Percentiles rank a stretch among this genome's conserved stretches.
Evolutionary conservation across 2,329 filamentous ascomycete genomes (phyloP).

Genomic region (Calonectria montana): DNA sequence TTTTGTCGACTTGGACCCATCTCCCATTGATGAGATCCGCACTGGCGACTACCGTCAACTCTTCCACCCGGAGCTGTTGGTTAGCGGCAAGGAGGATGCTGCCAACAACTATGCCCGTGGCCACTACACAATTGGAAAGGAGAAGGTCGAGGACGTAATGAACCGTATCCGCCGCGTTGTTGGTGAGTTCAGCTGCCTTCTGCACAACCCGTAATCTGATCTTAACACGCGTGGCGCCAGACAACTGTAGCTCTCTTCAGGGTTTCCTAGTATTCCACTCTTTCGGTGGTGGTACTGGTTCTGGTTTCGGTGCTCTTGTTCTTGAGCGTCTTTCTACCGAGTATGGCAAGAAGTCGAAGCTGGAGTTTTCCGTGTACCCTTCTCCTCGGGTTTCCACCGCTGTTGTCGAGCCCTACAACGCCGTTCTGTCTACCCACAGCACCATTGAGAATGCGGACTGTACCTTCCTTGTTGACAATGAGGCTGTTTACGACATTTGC

Average conservation of each 20-base stretch:
- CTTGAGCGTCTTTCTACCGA: conserved; percentile 79
- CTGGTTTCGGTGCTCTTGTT: conserved; percentile 77
- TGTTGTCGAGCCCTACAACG: conserved; percentile 80
- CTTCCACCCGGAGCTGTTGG: conserved; percentile 78
- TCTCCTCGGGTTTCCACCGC: conserved; percentile 76
- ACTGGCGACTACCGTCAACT: conserved; percentile 75
- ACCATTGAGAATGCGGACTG: conserved; percentile 84
- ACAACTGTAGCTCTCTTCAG: conserved; percentile 79
- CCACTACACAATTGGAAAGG: conserved; percentile 82
- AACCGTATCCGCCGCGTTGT: conserved; percentile 77
- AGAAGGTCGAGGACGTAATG: conserved; percentile 78
- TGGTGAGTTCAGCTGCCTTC: conserved; percentile 58
- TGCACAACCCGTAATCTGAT: not conserved
- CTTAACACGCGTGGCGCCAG: conserved; percentile 51
- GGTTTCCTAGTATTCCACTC: conserved; percentile 82
- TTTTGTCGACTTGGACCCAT: conserved; percentile 79
- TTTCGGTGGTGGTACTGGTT: conserved; percentile 78
- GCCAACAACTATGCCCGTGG: conserved; percentile 83
- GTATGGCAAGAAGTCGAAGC: conserved; percentile 82
- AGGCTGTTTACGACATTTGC: conserved; percentile 82
- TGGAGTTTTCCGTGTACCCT: conserved; percentile 79
- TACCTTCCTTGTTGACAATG: conserved; percentile 81
- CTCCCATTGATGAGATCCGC: conserved; percentile 79
- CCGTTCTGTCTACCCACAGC: conserved; percentile 79
- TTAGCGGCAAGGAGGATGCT: conserved; percentile 81